A percentile compares a stretch with the other conserved stretches of the same genome.
Conservation (phyloP, 257 asterid species). For the Jacaranda mimosifolia region DNA sequence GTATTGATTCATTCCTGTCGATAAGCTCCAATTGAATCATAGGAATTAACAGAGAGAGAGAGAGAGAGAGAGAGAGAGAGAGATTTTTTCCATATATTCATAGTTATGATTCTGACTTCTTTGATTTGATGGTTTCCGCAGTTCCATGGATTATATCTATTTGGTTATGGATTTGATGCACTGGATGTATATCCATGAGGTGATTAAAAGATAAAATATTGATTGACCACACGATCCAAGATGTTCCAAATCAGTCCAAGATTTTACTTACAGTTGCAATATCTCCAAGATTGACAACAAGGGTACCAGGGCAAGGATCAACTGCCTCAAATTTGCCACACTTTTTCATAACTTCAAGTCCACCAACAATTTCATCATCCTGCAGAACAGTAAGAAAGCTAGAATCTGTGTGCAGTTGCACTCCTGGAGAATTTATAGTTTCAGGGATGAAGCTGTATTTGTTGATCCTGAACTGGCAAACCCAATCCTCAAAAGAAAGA, state of each 20-base stretch:
- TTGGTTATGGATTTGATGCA: too few species aligned
- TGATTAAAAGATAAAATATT: too few species aligned
- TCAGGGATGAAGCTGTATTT: conserved; percentile 62
- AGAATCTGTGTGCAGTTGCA: conserved; percentile 74
- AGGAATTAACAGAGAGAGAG: too few species aligned
- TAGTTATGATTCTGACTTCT: too few species aligned
- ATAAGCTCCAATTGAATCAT: too few species aligned
- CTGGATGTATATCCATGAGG: too few species aligned
- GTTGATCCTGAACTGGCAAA: conserved; percentile 74
- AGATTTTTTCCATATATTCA: too few species aligned
- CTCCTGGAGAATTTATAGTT: conserved; percentile 58
- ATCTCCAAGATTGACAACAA: conserved; percentile 75
- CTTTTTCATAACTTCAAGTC: conserved; percentile 66
- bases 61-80: too few species aligned
- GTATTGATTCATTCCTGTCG: too few species aligned
- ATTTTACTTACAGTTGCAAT: conserved; percentile 51
- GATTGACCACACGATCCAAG: too few species aligned
- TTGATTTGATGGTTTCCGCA: too few species aligned
- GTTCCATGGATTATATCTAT: too few species aligned
- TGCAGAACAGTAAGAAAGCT: conserved; percentile 76
- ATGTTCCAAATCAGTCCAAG: background rate
- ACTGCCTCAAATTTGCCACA: conserved; percentile 60
- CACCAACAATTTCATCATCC: conserved; percentile 72
- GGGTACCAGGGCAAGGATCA: conserved; percentile 68
- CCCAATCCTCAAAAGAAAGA: conserved; percentile 58